Base-by-base conservation (phyloP, 2,329 filamentous ascomycete genomes). In the Domatiomyces catenatus region DNA sequence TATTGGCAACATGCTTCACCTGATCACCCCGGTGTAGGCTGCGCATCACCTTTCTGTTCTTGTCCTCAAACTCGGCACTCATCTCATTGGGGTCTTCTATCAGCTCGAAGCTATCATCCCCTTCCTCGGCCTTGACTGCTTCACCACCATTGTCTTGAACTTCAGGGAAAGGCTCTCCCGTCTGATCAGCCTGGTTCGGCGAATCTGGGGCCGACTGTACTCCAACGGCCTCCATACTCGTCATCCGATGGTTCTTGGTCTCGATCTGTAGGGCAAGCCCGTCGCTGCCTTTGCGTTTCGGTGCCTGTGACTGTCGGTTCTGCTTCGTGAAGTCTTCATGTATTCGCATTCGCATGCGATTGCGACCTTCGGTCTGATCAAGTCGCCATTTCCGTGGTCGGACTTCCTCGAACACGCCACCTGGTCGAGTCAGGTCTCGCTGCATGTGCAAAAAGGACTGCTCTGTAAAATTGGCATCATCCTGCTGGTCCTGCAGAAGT, bases 11-110 rank as follows among this genome's bases (percentile, higher is more conserved):
- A 51, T 86, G 84, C 64, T 95, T 86, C 1, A 98, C 90, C 50
- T 89, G 79, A 61, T 98, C 92, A 4, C 89, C 88, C 10, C 84
- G 83, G 59, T 94, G 84, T 8, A 98, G 74, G 56, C 87, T 90
- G 48, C 92, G 79, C 87, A 96, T 93, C 44, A 98, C 90, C 66
- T 95, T 95, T 44, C 93, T 79, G 62, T 98, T 96, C 71, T 95
- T 96, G 66, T 98, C 93, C 66, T 98, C 93, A 55, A 93, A 93
- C 1, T 81, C 83, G 58, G 92, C 87, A 22, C 86, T 78, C 42
- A 84, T 80, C 51, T 90, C 84, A 60, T 88, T 88, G 0, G 90
- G 89, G 54, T 95, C 90, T 53, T 96, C 89, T 5, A 98, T 83
- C 57, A 98, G 79, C 67, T 98, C 92, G 62, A 94, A 98, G 58